These are phyloP conservation scores for Iris pallida DNA, from an alignment of 116 monocot genomes.

Conservation along the genomic window DNA sequence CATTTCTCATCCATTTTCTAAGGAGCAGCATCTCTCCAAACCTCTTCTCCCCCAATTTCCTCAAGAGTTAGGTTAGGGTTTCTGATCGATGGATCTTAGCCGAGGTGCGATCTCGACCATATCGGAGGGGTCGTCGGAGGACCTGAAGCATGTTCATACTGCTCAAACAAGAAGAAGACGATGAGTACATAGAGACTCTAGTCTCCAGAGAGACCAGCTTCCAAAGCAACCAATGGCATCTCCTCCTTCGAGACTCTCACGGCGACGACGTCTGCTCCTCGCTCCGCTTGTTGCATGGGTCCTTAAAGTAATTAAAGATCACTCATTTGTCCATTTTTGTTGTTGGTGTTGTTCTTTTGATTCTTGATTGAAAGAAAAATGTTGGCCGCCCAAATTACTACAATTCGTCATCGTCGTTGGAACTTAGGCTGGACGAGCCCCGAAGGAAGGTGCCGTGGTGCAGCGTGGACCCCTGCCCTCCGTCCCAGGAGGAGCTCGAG, in stretches of 20 bases:
- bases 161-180: conserved; percentile 13
- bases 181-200: conserved; percentile 52
- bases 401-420: no score
- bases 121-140: no score
- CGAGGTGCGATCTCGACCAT: no score
- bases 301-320: conserved; percentile 39
- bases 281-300: conserved; percentile 72
- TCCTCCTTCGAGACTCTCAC: background rate
- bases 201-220: conserved; percentile 41
- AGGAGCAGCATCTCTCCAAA: no score
- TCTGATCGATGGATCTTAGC: no score
- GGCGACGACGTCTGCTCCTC: conserved; percentile 8
- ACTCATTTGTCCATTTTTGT: background rate
- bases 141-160: background rate
- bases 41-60: no score
- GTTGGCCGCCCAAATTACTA: no score
- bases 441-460: conserved; percentile 81
- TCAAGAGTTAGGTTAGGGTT: no score
- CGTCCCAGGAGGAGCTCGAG: conserved; percentile 14
- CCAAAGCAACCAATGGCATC: background rate
- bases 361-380: background rate
- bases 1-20: no score
- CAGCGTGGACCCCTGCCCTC: conserved; percentile 74
- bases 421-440: conserved; percentile 55
- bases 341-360: no score